Base-by-base conservation (phyloP, 164 flowering plant genomes). In the Liriodendron chinense region DNA sequence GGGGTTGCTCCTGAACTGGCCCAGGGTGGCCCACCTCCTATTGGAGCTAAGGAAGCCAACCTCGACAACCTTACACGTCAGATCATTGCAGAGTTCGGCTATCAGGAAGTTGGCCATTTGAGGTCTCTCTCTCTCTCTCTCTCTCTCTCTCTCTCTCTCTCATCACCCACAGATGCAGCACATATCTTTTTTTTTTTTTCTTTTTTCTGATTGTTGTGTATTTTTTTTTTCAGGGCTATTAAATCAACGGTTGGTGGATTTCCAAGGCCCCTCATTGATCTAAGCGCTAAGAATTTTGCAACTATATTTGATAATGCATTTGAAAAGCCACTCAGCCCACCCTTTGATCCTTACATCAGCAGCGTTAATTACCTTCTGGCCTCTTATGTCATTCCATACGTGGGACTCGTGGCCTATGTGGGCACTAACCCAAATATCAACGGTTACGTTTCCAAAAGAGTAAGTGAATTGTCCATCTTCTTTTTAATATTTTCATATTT, bases 401-500 rank as follows among this genome's bases (percentile, higher is more conserved):
- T 89, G 22, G 97, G 97, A 2, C 86, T 93, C 1, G 77, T 71
- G 0, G 93, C 89, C 16, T 93, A 93, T 23, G 93, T 89, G 25
- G 97, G 95, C 9, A 74, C 93, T 2, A 84, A 82, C 70, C 94
- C 92, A 1, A 16, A 59, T 24, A 61, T 87, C 77, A 5, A 28
- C 9, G 84, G 85, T 34, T 78, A 65, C 14, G 9, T 14, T 4
- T 64, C 76, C 22, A 65, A 74, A 28, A 64, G 76, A 10, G 70
- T 74, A 74, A 65, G 75, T 25, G 3, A 2, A 34, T 5, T 34
- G 43, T 34, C 43, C 43, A 34, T 34, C 4, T 34, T 5, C 4
- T 34, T 34, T 5, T 34, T 34, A n/a, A n/a, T n/a, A n/a, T n/a
- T n/a, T n/a, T n/a, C n/a, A n/a, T n/a, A n/a, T n/a, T n/a, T n/a